A percentile compares a stretch with the other conserved stretches of the same genome.
Evolutionary conservation across 176 grass and related monocot species (phyloP).

Genomic region (Oryza meyeriana): DNA sequence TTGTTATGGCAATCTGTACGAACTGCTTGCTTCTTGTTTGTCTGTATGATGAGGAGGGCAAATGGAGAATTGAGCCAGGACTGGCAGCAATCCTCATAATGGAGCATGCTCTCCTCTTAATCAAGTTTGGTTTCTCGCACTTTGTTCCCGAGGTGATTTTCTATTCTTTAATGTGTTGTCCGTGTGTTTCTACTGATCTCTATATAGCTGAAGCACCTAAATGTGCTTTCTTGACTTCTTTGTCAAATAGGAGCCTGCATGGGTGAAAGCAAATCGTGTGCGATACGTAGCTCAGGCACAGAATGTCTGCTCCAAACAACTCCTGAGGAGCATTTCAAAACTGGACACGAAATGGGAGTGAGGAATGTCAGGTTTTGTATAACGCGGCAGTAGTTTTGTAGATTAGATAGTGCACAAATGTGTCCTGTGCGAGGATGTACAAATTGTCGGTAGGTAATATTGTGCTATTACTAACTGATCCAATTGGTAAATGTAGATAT

Average conservation of each 20-base stretch:
- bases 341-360: slow-evolving; percentile 53
- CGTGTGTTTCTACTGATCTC: slow-evolving; percentile 4
- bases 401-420: slow-evolving; percentile 31
- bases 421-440: slow-evolving; percentile 1
- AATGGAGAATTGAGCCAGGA: slow-evolving; percentile 95
- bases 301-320: slow-evolving; percentile 73
- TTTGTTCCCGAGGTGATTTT: slow-evolving; percentile 89
- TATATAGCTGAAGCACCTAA: neutral
- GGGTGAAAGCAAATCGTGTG: slow-evolving; percentile 80
- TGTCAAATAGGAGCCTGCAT: slow-evolving; percentile 72
- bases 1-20: slow-evolving; percentile 97
- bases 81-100: slow-evolving; percentile 85
- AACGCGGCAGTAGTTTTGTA: slow-evolving; percentile 53
- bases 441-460: slow-evolving; percentile 21
- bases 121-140: slow-evolving; percentile 97
- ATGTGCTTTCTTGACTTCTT: slow-evolving; percentile 30
- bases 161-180: neutral
- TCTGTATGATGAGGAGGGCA: slow-evolving; percentile 85
- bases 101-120: slow-evolving; percentile 86
- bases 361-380: slow-evolving; percentile 26
- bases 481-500: slow-evolving; percentile 33
- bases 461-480: slow-evolving; percentile 8
- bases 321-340: slow-evolving; percentile 69
- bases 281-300: slow-evolving; percentile 76
- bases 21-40: slow-evolving; percentile 95